These are phyloP conservation scores for Vitis amurensis DNA, from an alignment of 164 flowering plant species.

Conservation along the genomic window DNA sequence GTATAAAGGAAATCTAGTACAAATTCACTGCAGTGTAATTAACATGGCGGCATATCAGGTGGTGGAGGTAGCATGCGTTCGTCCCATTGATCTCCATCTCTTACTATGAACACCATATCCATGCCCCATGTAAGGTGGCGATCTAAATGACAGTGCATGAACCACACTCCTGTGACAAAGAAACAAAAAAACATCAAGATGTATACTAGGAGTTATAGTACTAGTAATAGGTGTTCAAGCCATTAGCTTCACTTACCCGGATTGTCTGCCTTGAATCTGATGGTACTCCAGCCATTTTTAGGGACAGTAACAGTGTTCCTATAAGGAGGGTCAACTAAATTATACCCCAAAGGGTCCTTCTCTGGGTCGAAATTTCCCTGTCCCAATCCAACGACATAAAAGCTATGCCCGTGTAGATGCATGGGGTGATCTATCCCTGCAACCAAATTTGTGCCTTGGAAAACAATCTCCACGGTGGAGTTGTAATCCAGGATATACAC, in stretches of 20 bases:
- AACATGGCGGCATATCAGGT: too few relatives aligned
- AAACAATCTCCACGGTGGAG: conserved; percentile 40
- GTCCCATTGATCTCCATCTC: too few relatives aligned
- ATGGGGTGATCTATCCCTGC: conserved; percentile 46
- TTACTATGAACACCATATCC: too few relatives aligned
- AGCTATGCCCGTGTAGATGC: conserved; percentile 50
- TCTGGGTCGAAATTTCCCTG: conserved; percentile 36
- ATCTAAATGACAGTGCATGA: too few relatives aligned
- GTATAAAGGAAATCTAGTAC: too few relatives aligned
- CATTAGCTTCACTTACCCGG: conserved; percentile 30
- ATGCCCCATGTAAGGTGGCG: too few relatives aligned
- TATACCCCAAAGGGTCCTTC: conserved; percentile 29
- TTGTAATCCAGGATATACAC: conserved; percentile 37
- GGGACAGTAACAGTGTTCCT: conserved; percentile 33
- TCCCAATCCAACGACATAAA: conserved; percentile 38
- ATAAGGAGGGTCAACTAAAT: conserved; percentile 38
- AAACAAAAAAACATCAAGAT: too few relatives aligned
- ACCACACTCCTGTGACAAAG: too few relatives aligned
- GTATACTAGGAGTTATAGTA: too few relatives aligned
- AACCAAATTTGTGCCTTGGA: conserved; percentile 47
- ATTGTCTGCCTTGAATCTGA: conserved; percentile 38
- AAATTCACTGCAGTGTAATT: too few relatives aligned
- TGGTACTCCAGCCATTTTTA: conserved; percentile 39
- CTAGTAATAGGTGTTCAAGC: too few relatives aligned
- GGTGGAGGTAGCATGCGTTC: too few relatives aligned